A percentile compares a stretch with the other conserved stretches of the same genome.
Evolutionary conservation across 768 basidiomycete genomes (phyloP).

Genomic region (Gloeostereum incarnatum): DNA sequence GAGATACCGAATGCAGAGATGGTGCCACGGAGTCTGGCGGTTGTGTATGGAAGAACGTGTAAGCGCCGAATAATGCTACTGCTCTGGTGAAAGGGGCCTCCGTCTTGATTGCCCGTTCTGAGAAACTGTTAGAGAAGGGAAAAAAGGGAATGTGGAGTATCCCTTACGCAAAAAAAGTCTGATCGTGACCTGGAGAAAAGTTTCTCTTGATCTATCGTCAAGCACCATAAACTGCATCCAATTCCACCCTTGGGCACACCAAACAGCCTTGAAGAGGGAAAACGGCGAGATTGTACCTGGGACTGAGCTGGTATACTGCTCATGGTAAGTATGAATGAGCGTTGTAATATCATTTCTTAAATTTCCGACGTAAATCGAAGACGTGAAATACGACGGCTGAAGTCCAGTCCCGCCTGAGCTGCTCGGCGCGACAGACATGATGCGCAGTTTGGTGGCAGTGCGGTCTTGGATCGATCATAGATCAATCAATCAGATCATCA

Average conservation of each 20-base stretch:
- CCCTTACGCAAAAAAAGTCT: conserved; percentile 60
- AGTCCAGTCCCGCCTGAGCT: conserved; percentile 52
- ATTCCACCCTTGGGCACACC: conserved; percentile 61
- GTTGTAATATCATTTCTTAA: conserved; percentile 54
- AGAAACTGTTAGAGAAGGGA: conserved; percentile 1
- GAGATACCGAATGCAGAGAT: conserved; percentile 34
- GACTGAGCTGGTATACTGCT: conserved; percentile 32
- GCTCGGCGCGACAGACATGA: conserved; percentile 36
- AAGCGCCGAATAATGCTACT: conserved; percentile 59
- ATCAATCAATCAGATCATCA: too few relatives aligned
- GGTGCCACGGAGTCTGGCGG: conserved; percentile 46
- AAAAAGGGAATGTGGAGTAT: background rate
- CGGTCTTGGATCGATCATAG: too few relatives aligned
- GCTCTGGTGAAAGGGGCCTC: conserved; percentile 47
- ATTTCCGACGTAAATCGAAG: conserved; percentile 58
- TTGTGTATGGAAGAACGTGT: conserved; percentile 64
- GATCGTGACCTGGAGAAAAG: conserved; percentile 48
- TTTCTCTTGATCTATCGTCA: conserved; percentile 55
- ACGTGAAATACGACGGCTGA: conserved; percentile 74
- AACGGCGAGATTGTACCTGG: conserved; percentile 39
- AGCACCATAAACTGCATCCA: conserved; percentile 72
- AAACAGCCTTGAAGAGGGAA: conserved; percentile 59
- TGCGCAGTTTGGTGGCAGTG: conserved; percentile 3
- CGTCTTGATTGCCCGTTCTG: conserved; percentile 45
- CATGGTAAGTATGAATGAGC: conserved; percentile 43